A percentile compares a stretch with the other conserved stretches of the same genome.
These are phyloP conservation scores for Pythium pyrilobum DNA, from an alignment of 352 stramenopile species.

Conservation along the genomic window DNA sequence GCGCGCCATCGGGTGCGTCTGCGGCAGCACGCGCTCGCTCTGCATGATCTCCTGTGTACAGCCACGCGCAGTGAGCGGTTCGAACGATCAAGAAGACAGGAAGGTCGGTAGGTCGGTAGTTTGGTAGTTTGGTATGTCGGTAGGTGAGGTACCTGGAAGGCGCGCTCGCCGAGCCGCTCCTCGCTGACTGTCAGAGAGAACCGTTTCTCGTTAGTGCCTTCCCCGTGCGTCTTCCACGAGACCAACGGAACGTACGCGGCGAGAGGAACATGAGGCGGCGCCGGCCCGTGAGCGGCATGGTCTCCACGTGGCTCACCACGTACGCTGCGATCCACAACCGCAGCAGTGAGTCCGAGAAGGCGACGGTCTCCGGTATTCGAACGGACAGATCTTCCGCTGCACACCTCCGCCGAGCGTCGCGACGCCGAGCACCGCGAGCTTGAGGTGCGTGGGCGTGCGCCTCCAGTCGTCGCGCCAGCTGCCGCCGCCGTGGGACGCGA, in stretches of 20 bases:
- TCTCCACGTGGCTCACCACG: constrained; percentile 43
- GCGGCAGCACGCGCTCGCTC: constrained; percentile 34
- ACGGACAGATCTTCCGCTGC: neutral
- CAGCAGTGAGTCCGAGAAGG: neutral
- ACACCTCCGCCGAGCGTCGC: constrained; percentile 23
- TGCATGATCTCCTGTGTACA: constrained; percentile 29
- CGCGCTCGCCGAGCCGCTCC: constrained; percentile 42
- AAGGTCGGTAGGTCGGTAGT: neutral
- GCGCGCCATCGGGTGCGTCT: constrained; percentile 49
- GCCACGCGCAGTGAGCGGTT: neutral
- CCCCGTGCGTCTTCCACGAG: neutral
- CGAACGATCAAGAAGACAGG: neutral
- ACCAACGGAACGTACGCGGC: constrained; percentile 19
- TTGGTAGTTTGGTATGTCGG: neutral
- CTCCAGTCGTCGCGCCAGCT: constrained; percentile 29
- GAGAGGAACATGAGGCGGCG: constrained; percentile 64
- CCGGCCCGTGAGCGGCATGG: constrained; percentile 49
- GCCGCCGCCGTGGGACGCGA: neutral
- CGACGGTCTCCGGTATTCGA: constrained; percentile 31
- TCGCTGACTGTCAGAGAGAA: constrained; percentile 24
- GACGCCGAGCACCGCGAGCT: constrained; percentile 19
- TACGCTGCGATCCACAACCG: constrained; percentile 11
- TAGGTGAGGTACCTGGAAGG: constrained; percentile 26
- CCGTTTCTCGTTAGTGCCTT: neutral
- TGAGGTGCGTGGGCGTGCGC: constrained; percentile 31